Conservation (phyloP, 768 basidiomycete genomes). For the Stropharia rugosoannulata region DNA sequence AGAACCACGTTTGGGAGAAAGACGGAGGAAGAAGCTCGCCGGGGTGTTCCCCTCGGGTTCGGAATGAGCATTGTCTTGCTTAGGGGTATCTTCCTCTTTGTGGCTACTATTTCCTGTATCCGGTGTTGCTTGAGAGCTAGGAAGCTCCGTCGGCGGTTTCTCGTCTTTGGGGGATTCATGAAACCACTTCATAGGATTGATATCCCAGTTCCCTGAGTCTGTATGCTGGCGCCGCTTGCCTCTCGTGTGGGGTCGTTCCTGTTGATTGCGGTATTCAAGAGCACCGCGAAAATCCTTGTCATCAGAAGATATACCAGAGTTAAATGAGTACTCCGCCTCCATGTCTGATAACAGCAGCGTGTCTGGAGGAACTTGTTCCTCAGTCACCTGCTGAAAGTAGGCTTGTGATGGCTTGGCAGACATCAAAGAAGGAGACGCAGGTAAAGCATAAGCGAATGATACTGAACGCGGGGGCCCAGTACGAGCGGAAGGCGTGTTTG, state of each 20-base stretch:
- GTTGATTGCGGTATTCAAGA: slow-evolving; percentile 48
- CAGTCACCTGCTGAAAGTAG: slow-evolving; percentile 5
- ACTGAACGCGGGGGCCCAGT: slow-evolving; percentile 77
- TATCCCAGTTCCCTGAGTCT: slow-evolving; percentile 47
- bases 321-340: slow-evolving; percentile 17
- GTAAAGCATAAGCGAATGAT: slow-evolving; percentile 59
- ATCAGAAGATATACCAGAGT: slow-evolving; percentile 30
- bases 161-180: slow-evolving; percentile 53
- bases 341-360: slow-evolving; percentile 28
- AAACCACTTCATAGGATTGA: slow-evolving; percentile 47
- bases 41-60: slow-evolving; percentile 11
- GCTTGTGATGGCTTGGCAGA: slow-evolving; percentile 8
- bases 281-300: slow-evolving; percentile 60
- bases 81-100: slow-evolving; percentile 5
- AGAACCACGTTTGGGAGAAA: slow-evolving; percentile 13
- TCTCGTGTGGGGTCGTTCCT: slow-evolving; percentile 42
- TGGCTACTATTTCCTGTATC: background rate
- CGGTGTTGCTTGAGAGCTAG: slow-evolving; percentile 8
- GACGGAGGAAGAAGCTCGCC: slow-evolving; percentile 8
- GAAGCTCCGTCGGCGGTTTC: slow-evolving; percentile 33
- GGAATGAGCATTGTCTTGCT: slow-evolving; percentile 3
- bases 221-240: slow-evolving; percentile 29
- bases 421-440: slow-evolving; percentile 35
- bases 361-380: slow-evolving; percentile 25
- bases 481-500: slow-evolving; percentile 57